Percentiles rank a stretch among this genome's conserved stretches.
Evolutionary conservation across 345 rosid genomes (phyloP).

Genomic region (Cardiospermum halicacabum): DNA sequence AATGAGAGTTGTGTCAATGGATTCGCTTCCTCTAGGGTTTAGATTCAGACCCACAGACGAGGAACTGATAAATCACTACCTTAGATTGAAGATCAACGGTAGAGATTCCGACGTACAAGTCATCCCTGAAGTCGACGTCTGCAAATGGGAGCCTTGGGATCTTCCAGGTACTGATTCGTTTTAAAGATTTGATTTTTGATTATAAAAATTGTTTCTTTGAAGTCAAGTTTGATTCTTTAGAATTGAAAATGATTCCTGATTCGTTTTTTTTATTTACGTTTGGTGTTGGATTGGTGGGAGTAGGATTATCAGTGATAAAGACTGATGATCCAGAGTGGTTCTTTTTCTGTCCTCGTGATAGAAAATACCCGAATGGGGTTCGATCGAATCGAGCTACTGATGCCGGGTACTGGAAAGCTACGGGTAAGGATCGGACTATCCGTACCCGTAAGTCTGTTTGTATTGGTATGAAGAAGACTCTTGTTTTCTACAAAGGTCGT

Average conservation of each 20-base stretch:
- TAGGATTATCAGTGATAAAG: slow-evolving; percentile 76
- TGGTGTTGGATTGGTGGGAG: not conserved
- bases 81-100: slow-evolving; percentile 80
- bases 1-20: slow-evolving; percentile 47
- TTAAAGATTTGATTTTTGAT: not conserved
- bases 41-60: slow-evolving; percentile 91
- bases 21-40: slow-evolving; percentile 71
- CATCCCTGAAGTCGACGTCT: slow-evolving; percentile 79
- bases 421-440: slow-evolving; percentile 87
- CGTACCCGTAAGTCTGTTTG: slow-evolving; percentile 41
- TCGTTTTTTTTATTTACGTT: slow-evolving; percentile 5
- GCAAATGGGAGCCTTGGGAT: slow-evolving; percentile 99
- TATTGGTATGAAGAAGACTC: slow-evolving; percentile 95
- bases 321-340: slow-evolving; percentile 93
- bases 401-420: slow-evolving; percentile 95
- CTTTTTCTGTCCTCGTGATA: slow-evolving; percentile 88
- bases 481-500: slow-evolving; percentile 88
- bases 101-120: slow-evolving; percentile 71
- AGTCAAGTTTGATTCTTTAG: not conserved
- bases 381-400: slow-evolving; percentile 97
- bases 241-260: slow-evolving; percentile 11
- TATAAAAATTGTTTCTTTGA: not conserved
- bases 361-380: slow-evolving; percentile 89
- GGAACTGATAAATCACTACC: slow-evolving; percentile 85
- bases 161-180: slow-evolving; percentile 73